Evolutionary conservation across 208 protist genomes (phyloP).

Genomic region (Trypanosoma avium): DNA sequence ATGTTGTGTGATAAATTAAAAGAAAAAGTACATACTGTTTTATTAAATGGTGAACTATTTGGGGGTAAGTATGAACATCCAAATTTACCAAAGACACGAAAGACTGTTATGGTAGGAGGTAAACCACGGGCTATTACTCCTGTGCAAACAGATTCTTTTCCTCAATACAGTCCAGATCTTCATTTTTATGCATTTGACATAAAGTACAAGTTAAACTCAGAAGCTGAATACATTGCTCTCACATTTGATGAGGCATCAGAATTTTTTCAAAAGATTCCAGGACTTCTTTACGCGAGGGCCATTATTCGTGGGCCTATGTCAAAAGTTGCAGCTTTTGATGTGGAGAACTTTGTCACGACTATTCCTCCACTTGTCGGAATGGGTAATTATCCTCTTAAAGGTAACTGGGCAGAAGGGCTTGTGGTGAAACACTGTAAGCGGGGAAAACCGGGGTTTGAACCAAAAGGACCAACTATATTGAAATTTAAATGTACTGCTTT

Average conservation of each 20-base stretch:
- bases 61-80: slow-evolving; percentile 89
- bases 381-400: slow-evolving; percentile 77
- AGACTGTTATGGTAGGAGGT: slow-evolving; percentile 55
- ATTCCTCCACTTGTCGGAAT: slow-evolving; percentile 83
- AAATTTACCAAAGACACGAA: slow-evolving; percentile 38
- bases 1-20: slow-evolving; percentile 38
- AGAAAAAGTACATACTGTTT: slow-evolving; percentile 40
- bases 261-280: slow-evolving; percentile 70
- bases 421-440: slow-evolving; percentile 76
- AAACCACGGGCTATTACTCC: slow-evolving; percentile 43
- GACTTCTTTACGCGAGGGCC: slow-evolving; percentile 70
- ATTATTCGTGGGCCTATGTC: slow-evolving; percentile 76
- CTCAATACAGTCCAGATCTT: slow-evolving; percentile 87
- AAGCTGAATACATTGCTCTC: slow-evolving; percentile 44
- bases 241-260: slow-evolving; percentile 66
- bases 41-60: slow-evolving; percentile 87
- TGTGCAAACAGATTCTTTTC: slow-evolving; percentile 78
- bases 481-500: slow-evolving; percentile 90
- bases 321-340: slow-evolving; percentile 81
- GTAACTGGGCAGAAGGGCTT: slow-evolving; percentile 84
- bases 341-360: slow-evolving; percentile 78
- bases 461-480: slow-evolving; percentile 61
- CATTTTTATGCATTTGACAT: slow-evolving; percentile 91
- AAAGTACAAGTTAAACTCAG: slow-evolving; percentile 54
- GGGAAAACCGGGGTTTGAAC: slow-evolving; percentile 58